Percentiles rank a stretch among this genome's conserved stretches.
Evolutionary conservation across 2,329 filamentous ascomycete species (phyloP).

Genomic region (Fusarium sp.): DNA sequence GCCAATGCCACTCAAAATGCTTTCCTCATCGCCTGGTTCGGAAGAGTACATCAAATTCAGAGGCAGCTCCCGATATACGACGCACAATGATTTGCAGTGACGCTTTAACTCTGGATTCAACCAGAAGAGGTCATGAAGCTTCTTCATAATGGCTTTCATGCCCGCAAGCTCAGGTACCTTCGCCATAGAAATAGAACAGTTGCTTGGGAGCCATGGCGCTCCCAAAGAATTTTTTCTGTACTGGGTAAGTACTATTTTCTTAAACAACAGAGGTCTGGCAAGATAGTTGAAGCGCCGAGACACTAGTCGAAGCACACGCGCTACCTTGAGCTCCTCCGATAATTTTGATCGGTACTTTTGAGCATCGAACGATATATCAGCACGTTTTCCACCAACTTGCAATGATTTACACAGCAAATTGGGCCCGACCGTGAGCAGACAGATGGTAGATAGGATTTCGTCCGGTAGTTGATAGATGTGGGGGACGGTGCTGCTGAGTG

Average conservation of each 20-base stretch:
- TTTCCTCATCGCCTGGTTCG: background rate
- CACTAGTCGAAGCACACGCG: background rate
- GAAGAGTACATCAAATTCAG: background rate
- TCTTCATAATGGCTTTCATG: background rate
- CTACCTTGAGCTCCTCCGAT: background rate
- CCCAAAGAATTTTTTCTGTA: too few species aligned
- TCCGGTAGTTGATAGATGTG: background rate
- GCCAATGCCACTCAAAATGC: background rate
- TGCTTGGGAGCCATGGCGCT: too few species aligned
- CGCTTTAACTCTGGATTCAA: background rate
- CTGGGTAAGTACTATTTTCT: background rate
- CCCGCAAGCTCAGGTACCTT: too few species aligned
- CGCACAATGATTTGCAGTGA: background rate
- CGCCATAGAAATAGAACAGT: background rate
- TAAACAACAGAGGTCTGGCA: background rate
- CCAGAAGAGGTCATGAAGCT: background rate
- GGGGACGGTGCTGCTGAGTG: background rate
- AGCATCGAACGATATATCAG: background rate
- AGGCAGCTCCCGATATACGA: background rate
- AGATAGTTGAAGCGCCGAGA: background rate
- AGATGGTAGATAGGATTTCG: background rate
- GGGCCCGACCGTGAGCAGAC: background rate
- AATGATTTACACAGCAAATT: too few species aligned
- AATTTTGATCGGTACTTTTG: background rate
- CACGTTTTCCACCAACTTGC: background rate